Conservation (phyloP, 2,329 filamentous ascomycete species). For the Arthrinium puccinioides region DNA sequence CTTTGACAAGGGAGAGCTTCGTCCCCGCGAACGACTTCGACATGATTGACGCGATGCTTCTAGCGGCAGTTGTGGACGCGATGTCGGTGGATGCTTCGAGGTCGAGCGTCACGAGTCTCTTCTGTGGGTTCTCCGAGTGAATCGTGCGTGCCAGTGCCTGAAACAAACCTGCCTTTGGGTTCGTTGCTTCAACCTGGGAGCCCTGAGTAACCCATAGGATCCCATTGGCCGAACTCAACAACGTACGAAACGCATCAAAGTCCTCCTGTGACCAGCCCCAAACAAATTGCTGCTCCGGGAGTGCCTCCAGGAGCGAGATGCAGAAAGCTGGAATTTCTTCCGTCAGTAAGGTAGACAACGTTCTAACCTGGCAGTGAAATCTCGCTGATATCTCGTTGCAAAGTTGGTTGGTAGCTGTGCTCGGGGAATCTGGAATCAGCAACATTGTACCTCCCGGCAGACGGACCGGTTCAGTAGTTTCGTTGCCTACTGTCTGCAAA, state of each 20-base stretch:
- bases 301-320: constrained; percentile 40
- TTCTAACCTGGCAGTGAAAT: constrained; percentile 9
- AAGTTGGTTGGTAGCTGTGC: constrained; percentile 1
- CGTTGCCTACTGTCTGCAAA: too few species aligned
- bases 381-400: constrained; percentile 5
- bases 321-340: constrained; percentile 19
- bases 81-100: constrained; percentile 18
- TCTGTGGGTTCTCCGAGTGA: constrained; percentile 40
- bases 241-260: constrained; percentile 32
- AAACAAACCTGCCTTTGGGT: constrained; percentile 31
- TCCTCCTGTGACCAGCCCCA: constrained; percentile 29
- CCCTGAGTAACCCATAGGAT: constrained; percentile 15
- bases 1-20: constrained; percentile 11
- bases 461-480: neutral
- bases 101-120: constrained; percentile 36
- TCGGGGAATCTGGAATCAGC: constrained; percentile 8
- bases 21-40: constrained; percentile 8
- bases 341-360: constrained; percentile 5
- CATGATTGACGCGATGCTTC: constrained; percentile 18
- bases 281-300: constrained; percentile 19
- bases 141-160: constrained; percentile 40
- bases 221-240: constrained; percentile 21
- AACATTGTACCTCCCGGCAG: constrained; percentile 4
- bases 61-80: constrained; percentile 5
- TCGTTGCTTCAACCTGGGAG: constrained; percentile 13